Percentiles rank a stretch among this genome's conserved stretches.
phyloP scores from a whole-genome alignment of 108 stramenopile species.

The Skeletonema marinoi region DNA sequence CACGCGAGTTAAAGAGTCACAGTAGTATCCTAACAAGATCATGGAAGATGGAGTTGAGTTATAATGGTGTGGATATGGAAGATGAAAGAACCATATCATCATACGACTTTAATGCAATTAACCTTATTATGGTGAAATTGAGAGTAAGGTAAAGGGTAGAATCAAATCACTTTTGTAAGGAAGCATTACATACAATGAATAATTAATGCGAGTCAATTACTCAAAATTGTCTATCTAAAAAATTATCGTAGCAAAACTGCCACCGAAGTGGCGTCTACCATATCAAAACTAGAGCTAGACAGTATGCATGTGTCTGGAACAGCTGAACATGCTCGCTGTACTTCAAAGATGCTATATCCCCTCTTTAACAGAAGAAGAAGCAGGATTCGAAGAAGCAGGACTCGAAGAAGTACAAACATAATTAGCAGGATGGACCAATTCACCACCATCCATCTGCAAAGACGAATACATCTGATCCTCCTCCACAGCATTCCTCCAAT shows the following conservation, averaged over 20 bases:
- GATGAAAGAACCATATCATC: too few species aligned
- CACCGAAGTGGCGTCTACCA: background rate
- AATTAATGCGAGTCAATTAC: background rate
- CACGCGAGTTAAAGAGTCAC: too few species aligned
- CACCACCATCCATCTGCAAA: background rate
- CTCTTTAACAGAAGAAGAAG: too few species aligned
- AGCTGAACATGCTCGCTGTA: too few species aligned
- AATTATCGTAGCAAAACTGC: background rate
- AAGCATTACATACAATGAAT: too few species aligned
- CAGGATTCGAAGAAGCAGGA: background rate
- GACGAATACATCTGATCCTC: constrained; percentile 33
- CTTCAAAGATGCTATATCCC: too few species aligned
- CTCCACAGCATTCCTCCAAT: constrained; percentile 53
- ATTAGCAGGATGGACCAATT: constrained; percentile 14
- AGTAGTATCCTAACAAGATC: background rate
- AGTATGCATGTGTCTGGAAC: too few species aligned
- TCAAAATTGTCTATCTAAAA: background rate
- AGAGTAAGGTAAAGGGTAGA: too few species aligned
- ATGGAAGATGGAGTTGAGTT: background rate
- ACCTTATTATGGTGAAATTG: too few species aligned
- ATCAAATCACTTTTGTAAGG: too few species aligned
- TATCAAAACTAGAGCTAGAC: background rate
- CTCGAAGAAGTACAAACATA: background rate
- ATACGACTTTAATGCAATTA: too few species aligned
- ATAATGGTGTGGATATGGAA: too few species aligned